Conservation (phyloP, 768 basidiomycete species). For the Asterophora parasitica region DNA sequence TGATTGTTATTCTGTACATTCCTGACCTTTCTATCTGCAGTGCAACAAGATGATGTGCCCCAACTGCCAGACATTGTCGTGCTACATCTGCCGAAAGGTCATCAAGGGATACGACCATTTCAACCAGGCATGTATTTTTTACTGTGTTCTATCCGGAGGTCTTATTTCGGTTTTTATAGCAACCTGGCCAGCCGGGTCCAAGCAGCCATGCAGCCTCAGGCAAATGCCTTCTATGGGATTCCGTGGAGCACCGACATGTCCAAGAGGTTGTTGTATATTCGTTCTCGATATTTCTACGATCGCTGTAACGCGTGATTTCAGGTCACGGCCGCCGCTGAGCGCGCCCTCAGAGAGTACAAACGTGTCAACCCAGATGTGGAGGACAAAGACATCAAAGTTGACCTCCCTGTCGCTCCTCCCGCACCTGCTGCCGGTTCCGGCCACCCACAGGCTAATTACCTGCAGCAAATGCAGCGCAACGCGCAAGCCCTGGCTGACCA, state of each 20-base stretch:
- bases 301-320: constrained; percentile 19
- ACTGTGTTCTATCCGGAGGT: too few relatives aligned
- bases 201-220: constrained; percentile 22
- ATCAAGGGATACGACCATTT: constrained; percentile 81
- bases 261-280: constrained; percentile 45
- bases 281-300: too few relatives aligned
- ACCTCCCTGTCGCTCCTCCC: constrained; percentile 45
- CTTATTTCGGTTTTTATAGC: not conserved
- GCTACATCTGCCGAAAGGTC: constrained; percentile 76
- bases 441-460: not conserved
- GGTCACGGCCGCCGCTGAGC: constrained; percentile 67
- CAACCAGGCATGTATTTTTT: constrained; percentile 34
- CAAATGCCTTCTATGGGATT: constrained; percentile 69
- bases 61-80: constrained; percentile 67
- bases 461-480: not conserved
- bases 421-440: constrained; percentile 3
- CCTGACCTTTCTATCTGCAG: constrained; percentile 29
- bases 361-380: constrained; percentile 58
- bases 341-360: constrained; percentile 60
- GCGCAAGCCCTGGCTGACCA: constrained; percentile 7
- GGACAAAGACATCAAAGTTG: constrained; percentile 57
- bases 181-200: constrained; percentile 12
- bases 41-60: constrained; percentile 93
- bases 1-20: not conserved
- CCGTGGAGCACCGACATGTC: constrained; percentile 57